These are phyloP conservation scores for Mucor piriformis DNA, from an alignment of 371 early-diverging fungal genomes.

Conservation along the genomic window DNA sequence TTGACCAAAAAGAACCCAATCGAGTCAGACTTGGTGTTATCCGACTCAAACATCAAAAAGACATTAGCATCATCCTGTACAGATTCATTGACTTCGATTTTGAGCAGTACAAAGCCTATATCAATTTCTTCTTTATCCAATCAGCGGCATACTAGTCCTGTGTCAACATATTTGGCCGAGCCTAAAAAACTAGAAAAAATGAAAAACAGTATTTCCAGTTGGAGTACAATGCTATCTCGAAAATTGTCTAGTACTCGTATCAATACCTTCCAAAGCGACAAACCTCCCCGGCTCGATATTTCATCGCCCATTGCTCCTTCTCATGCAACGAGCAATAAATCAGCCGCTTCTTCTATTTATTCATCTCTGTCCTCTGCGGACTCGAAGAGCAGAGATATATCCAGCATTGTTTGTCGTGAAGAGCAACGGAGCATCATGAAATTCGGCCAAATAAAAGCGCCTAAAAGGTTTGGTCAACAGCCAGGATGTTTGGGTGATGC, in stretches of 20 bases:
- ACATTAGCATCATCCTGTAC: background rate
- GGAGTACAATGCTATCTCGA: slow-evolving; percentile 7
- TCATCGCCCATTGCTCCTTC: slow-evolving; percentile 1
- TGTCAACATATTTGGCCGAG: background rate
- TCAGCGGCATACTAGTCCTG: no score
- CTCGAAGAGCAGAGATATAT: background rate
- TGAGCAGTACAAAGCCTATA: background rate
- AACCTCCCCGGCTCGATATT: background rate
- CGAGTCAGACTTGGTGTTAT: background rate
- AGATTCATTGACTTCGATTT: background rate
- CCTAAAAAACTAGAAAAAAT: background rate
- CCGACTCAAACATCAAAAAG: slow-evolving; percentile 3
- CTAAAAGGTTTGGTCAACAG: slow-evolving; percentile 30
- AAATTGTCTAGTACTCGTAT: background rate
- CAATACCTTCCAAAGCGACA: background rate
- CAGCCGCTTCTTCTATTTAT: background rate
- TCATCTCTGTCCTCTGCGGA: background rate
- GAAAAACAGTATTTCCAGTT: slow-evolving; percentile 9
- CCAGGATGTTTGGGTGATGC: slow-evolving; percentile 34
- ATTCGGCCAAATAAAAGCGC: slow-evolving; percentile 18
- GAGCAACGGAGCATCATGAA: slow-evolving; percentile 13
- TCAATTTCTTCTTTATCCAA: background rate
- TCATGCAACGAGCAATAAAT: background rate
- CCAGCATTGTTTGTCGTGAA: background rate
- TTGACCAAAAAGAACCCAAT: background rate